A percentile compares a stretch with the other conserved stretches of the same genome.
These are phyloP conservation scores for Apophysomyces trapeziformis DNA, from an alignment of 371 early-diverging fungal species.

Conservation along the genomic window DNA sequence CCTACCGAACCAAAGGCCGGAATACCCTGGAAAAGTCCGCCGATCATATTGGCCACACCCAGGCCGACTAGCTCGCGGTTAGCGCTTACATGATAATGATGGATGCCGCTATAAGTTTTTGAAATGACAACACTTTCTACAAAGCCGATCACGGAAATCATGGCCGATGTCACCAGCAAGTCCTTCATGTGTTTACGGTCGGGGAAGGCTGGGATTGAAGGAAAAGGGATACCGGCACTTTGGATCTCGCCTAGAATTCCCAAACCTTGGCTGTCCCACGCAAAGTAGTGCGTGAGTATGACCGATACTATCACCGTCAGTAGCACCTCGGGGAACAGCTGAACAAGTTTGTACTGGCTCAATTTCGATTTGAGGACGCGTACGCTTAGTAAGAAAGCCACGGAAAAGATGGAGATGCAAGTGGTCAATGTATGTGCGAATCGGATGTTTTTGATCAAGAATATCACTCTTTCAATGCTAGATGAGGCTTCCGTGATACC, in stretches of 20 bases:
- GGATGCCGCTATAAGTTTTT: conserved; percentile 85
- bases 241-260: conserved; percentile 77
- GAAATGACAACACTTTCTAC: conserved; percentile 94
- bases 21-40: conserved; percentile 82
- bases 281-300: conserved; percentile 59
- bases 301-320: conserved; percentile 77
- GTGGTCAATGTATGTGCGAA: conserved; percentile 71
- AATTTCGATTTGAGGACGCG: conserved; percentile 60
- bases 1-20: conserved; percentile 88
- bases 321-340: conserved; percentile 88
- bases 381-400: conserved; percentile 66
- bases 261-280: conserved; percentile 74
- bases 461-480: conserved; percentile 69
- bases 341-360: conserved; percentile 49
- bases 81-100: conserved; percentile 88
- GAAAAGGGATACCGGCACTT: conserved; percentile 60
- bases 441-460: conserved; percentile 54
- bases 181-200: conserved; percentile 65
- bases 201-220: conserved; percentile 66
- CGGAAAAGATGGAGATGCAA: conserved; percentile 66
- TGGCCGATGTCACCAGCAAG: conserved; percentile 59
- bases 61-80: conserved; percentile 95
- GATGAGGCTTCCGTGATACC: conserved; percentile 63
- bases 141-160: conserved; percentile 92
- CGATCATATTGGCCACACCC: conserved; percentile 82